Conservation (phyloP, 306 rosid genomes). For the Psophocarpus tetragonolobus region DNA sequence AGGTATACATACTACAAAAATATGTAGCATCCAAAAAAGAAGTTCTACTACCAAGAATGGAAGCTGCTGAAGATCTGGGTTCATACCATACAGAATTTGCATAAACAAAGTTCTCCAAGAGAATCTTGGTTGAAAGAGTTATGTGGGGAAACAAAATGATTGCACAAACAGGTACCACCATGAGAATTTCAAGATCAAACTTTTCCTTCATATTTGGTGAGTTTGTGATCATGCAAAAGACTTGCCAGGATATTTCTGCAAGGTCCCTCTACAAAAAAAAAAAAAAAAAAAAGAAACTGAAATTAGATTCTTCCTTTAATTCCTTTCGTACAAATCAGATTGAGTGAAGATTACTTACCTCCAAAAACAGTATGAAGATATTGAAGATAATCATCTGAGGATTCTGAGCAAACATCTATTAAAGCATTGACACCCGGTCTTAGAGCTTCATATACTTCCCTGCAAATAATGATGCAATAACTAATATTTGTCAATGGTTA, state of each 20-base stretch:
- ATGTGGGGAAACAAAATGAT: conserved; percentile 21
- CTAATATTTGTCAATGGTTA: conserved; percentile 25
- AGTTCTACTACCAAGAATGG: no score
- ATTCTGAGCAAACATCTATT: conserved; percentile 67
- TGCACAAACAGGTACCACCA: conserved; percentile 25
- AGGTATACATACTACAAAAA: background rate
- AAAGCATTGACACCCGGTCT: conserved; percentile 86
- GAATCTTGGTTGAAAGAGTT: conserved; percentile 23
- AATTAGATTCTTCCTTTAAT: conserved; percentile 13
- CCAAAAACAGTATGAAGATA: conserved; percentile 90
- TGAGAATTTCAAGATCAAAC: conserved; percentile 42
- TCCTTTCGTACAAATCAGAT: conserved; percentile 3
- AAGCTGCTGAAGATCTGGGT: no score
- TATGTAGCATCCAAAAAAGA: no score
- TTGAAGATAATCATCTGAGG: conserved; percentile 86
- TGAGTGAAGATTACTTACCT: conserved; percentile 53
- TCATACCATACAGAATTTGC: background rate
- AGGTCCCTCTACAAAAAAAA: conserved; percentile 83
- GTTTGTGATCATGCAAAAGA: conserved; percentile 71
- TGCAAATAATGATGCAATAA: conserved; percentile 43
- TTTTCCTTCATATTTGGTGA: conserved; percentile 79
- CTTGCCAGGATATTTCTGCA: conserved; percentile 78
- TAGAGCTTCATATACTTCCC: conserved; percentile 88
- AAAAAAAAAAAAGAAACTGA: conserved; percentile 26
- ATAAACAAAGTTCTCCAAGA: conserved; percentile 2